These are phyloP conservation scores for Ascochyta koolunga DNA, from an alignment of 2,329 filamentous ascomycete species.

Conservation along the genomic window DNA sequence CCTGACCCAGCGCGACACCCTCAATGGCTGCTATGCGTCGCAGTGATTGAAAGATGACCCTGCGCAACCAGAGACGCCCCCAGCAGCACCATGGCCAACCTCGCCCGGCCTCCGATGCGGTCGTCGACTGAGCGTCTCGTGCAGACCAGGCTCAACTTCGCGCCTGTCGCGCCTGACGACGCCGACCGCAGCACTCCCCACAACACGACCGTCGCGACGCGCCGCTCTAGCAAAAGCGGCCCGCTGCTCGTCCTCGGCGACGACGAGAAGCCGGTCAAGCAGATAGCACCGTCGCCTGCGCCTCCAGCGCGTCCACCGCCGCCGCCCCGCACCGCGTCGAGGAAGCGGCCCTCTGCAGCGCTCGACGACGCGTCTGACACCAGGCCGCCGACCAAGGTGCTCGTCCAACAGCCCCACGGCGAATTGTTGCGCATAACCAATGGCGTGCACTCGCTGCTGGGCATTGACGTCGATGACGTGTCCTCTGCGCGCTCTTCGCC, in stretches of 20 bases:
- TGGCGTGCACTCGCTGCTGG: constrained; percentile 47
- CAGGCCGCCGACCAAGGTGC: constrained; percentile 51
- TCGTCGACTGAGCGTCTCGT: constrained; percentile 40
- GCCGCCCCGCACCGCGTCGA: constrained; percentile 31
- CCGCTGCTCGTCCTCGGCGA: constrained; percentile 29
- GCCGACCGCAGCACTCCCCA: constrained; percentile 19
- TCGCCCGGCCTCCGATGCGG: constrained; percentile 35
- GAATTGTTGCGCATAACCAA: constrained; percentile 52
- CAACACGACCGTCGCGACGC: constrained; percentile 33
- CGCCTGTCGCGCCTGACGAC: constrained; percentile 36
- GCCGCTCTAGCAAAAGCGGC: constrained; percentile 34
- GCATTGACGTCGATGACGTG: constrained; percentile 41
- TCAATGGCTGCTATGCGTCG: constrained; percentile 37
- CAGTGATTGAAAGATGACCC: constrained; percentile 37
- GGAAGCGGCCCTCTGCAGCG: constrained; percentile 40
- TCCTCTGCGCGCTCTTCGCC: constrained; percentile 42
- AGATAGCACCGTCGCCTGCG: constrained; percentile 15
- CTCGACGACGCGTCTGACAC: constrained; percentile 32
- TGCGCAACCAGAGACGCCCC: constrained; percentile 26
- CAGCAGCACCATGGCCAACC: constrained; percentile 35
- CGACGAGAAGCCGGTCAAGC: constrained; percentile 29
- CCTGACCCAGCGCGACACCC: constrained; percentile 35
- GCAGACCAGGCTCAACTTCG: constrained; percentile 37
- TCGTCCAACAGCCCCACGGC: constrained; percentile 52
- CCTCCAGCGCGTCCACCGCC: constrained; percentile 21